A percentile compares a stretch with the other conserved stretches of the same genome.
phyloP scores from a whole-genome alignment of 805 yeast genomes.

The Candida saitoana region DNA sequence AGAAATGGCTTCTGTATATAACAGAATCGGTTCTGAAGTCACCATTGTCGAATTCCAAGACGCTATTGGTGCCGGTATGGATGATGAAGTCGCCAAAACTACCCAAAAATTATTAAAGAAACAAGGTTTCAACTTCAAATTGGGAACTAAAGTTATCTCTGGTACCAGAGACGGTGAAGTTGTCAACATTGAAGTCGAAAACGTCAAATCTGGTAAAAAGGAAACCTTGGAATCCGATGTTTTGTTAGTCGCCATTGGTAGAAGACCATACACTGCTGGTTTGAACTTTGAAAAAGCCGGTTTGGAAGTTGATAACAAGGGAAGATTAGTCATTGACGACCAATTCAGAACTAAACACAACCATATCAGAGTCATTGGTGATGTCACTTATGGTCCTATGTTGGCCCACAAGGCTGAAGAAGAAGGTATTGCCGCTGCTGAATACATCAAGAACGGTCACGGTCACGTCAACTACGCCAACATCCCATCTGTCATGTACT shows the following conservation, averaged over 20 bases:
- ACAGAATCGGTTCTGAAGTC: constrained; percentile 92
- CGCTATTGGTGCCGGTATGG: constrained; percentile 98
- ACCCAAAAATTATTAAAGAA: constrained; percentile 86
- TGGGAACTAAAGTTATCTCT: constrained; percentile 83
- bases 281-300: constrained; percentile 85
- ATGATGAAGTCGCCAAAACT: constrained; percentile 85
- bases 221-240: constrained; percentile 85
- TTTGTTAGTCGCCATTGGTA: constrained; percentile 94
- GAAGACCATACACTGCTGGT: constrained; percentile 94
- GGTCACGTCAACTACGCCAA: constrained; percentile 98
- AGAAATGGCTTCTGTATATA: constrained; percentile 98
- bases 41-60: constrained; percentile 88
- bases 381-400: constrained; percentile 98
- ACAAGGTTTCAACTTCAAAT: constrained; percentile 92
- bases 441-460: constrained; percentile 85
- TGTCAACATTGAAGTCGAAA: constrained; percentile 85
- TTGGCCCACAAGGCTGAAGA: constrained; percentile 99
- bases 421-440: constrained; percentile 98
- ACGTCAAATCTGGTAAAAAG: constrained; percentile 78
- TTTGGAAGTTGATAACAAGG: constrained; percentile 84
- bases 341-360: constrained; percentile 89
- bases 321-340: constrained; percentile 90
- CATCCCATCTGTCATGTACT: constrained; percentile 98
- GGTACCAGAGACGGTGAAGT: constrained; percentile 86
- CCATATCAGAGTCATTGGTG: constrained; percentile 97